phyloP scores from a whole-genome alignment of 2,329 filamentous ascomycete species.

The Trichophaea hybrida region DNA sequence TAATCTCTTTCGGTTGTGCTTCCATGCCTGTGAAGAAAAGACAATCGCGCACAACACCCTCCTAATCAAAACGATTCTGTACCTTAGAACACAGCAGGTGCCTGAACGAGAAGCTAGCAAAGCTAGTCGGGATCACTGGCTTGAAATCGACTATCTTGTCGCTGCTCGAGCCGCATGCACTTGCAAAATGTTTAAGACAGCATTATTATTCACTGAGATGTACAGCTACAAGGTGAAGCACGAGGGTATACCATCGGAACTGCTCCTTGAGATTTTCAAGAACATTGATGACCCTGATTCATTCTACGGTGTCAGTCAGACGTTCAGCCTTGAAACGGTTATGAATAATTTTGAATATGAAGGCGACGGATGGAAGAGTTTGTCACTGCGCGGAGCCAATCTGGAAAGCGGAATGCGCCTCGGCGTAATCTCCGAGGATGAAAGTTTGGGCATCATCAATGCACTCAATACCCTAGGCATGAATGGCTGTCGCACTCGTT shows the following conservation, averaged over 20 bases:
- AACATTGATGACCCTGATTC: constrained; percentile 92
- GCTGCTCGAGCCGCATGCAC: constrained; percentile 57
- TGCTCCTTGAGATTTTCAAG: constrained; percentile 71
- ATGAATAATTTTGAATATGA: constrained; percentile 79
- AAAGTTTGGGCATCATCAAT: constrained; percentile 57
- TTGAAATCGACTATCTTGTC: constrained; percentile 62
- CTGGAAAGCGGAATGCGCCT: constrained; percentile 70
- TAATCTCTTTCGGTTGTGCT: constrained; percentile 47
- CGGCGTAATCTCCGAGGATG: constrained; percentile 38
- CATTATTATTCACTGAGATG: constrained; percentile 69
- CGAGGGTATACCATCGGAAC: constrained; percentile 40
- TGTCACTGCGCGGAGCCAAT: constrained; percentile 80
- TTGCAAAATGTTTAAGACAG: constrained; percentile 77
- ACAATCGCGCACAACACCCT: constrained; percentile 53
- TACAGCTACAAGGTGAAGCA: constrained; percentile 30
- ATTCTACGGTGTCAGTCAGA: constrained; percentile 80
- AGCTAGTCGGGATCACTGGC: constrained; percentile 66
- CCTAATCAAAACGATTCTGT: constrained; percentile 65
- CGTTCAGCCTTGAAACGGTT: constrained; percentile 60
- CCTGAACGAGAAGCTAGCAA: constrained; percentile 53
- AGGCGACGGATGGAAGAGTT: constrained; percentile 67
- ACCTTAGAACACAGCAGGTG: constrained; percentile 66
- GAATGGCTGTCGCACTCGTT: constrained; percentile 69
- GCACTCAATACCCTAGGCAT: constrained; percentile 70
- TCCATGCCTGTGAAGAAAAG: constrained; percentile 37